Conservation (phyloP, 2,329 filamentous ascomycete genomes). For the Cucurbitaria berberidis region DNA sequence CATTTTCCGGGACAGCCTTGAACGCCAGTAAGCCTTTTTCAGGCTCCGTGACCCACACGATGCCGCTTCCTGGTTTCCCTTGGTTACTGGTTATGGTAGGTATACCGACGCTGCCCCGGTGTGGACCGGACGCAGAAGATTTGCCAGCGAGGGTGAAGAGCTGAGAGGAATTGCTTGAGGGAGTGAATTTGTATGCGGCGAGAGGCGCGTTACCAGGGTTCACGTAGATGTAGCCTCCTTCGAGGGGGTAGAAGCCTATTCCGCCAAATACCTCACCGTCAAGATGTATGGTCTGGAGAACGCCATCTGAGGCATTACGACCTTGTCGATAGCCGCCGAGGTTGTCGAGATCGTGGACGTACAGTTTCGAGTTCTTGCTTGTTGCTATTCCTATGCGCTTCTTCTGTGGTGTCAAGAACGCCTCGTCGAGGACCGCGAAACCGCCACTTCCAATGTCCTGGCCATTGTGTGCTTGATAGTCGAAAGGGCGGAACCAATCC, state of each 20-base stretch:
- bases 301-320: conserved; percentile 19
- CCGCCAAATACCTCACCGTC: conserved; percentile 30
- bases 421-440: conserved; percentile 20
- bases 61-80: conserved; percentile 33
- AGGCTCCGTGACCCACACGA: conserved; percentile 51
- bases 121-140: conserved; percentile 31
- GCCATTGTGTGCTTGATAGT: conserved; percentile 11
- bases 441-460: conserved; percentile 26
- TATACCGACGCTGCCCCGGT: conserved; percentile 39
- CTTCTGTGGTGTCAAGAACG: conserved; percentile 25
- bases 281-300: conserved; percentile 30
- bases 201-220: conserved; percentile 37
- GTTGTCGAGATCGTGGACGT: conserved; percentile 27
- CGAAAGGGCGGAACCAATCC: conserved; percentile 23
- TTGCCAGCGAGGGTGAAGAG: conserved; percentile 40
- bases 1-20: conserved; percentile 50
- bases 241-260: conserved; percentile 29
- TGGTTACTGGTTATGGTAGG: conserved; percentile 50
- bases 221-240: conserved; percentile 39
- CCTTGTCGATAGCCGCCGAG: conserved; percentile 35
- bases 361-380: conserved; percentile 40
- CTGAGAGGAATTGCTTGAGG: conserved; percentile 4
- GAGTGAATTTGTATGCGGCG: conserved; percentile 36
- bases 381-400: conserved; percentile 34
- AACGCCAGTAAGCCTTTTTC: conserved; percentile 50